phyloP scores from a whole-genome alignment of 177 flowering plant genomes.

The Vitis hybrid region DNA sequence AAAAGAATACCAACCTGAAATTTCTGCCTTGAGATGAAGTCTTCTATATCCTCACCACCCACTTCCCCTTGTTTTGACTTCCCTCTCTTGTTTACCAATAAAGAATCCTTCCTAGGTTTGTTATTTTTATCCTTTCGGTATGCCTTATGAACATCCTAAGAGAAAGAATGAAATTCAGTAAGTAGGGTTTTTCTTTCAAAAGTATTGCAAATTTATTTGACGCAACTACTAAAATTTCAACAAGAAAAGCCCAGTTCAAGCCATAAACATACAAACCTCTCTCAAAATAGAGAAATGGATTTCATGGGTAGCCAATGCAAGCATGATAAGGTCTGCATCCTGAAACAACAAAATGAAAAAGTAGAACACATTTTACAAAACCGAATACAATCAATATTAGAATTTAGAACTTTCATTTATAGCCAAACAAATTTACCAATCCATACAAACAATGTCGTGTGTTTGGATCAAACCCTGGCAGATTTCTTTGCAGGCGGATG shows the following conservation, averaged over 20 bases:
- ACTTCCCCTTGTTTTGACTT: neutral
- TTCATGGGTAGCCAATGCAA: constrained; percentile 60
- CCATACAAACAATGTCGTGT: constrained; percentile 67
- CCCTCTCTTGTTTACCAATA: no score
- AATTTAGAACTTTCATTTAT: neutral
- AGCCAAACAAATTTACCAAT: constrained; percentile 31
- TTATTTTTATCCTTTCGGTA: neutral
- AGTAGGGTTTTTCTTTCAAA: constrained; percentile 6
- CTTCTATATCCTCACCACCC: neutral
- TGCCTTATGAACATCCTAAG: constrained; percentile 16
- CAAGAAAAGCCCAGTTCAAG: neutral
- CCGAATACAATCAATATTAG: constrained; percentile 2
- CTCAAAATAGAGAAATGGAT: constrained; percentile 53
- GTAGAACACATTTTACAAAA: neutral
- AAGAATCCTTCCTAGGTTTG: no score
- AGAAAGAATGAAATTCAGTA: constrained; percentile 8
- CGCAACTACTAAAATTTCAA: neutral
- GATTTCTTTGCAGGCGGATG: constrained; percentile 49
- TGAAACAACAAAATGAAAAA: constrained; percentile 12
- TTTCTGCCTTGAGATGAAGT: constrained; percentile 12
- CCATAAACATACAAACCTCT: constrained; percentile 32
- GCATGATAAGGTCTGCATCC: constrained; percentile 70
- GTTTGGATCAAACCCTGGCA: constrained; percentile 54
- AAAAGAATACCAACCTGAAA: constrained; percentile 24
- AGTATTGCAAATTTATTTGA: constrained; percentile 6